phyloP scores from a whole-genome alignment of 2,329 filamentous ascomycete genomes.

The Scopulariopsis brevicaulis region DNA sequence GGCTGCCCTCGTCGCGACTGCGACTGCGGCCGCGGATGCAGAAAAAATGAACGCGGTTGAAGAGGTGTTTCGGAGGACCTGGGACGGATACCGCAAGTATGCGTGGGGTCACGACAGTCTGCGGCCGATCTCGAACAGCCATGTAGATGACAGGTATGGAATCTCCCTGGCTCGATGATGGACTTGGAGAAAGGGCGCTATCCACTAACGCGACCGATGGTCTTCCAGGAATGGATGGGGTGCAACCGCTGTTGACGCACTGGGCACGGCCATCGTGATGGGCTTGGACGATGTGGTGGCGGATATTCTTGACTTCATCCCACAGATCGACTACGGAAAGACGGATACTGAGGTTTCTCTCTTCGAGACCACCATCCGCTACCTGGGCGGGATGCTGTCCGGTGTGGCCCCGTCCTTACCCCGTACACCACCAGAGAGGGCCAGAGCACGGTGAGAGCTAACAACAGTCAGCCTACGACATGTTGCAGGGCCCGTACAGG shows the following conservation, averaged over 20 bases:
- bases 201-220: not conserved
- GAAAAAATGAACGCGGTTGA: slow-evolving; percentile 36
- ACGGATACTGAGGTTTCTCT: slow-evolving; percentile 49
- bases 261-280: slow-evolving; percentile 75
- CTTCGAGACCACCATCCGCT: slow-evolving; percentile 87
- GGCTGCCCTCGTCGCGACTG: not conserved
- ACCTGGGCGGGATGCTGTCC: slow-evolving; percentile 69
- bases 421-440: not conserved
- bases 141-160: slow-evolving; percentile 56
- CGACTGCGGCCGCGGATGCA: not conserved
- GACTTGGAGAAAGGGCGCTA: not conserved
- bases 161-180: not conserved
- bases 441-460: not conserved
- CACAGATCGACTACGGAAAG: slow-evolving; percentile 52
- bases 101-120: slow-evolving; percentile 73
- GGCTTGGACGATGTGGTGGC: slow-evolving; percentile 53
- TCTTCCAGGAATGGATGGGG: slow-evolving; percentile 66
- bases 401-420: slow-evolving; percentile 26
- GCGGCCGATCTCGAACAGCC: slow-evolving; percentile 53
- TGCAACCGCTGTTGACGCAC: slow-evolving; percentile 68
- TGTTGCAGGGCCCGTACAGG: slow-evolving; percentile 56
- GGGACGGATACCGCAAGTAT: slow-evolving; percentile 61
- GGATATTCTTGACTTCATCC: slow-evolving; percentile 60
- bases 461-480: slow-evolving; percentile 43
- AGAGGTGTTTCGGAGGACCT: slow-evolving; percentile 58